These are phyloP conservation scores for Vitis hybrid DNA, from an alignment of 177 flowering plant genomes.

Conservation along the genomic window DNA sequence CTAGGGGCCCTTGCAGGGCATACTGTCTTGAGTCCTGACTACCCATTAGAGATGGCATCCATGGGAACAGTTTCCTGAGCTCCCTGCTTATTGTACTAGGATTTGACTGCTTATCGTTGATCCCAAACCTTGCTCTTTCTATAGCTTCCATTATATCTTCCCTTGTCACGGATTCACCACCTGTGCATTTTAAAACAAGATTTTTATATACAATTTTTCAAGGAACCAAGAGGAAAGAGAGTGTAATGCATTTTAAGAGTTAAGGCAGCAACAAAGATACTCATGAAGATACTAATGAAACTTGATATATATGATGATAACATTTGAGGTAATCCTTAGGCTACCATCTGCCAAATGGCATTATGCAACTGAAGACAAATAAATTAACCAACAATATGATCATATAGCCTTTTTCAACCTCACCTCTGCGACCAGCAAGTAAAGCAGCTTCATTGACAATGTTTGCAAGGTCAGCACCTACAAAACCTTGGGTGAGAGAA, in stretches of 20 bases:
- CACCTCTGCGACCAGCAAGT: slow-evolving; percentile 98
- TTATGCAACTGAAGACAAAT: too few relatives aligned
- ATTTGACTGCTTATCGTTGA: slow-evolving; percentile 46
- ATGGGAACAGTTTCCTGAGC: slow-evolving; percentile 78
- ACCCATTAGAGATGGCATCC: slow-evolving; percentile 74
- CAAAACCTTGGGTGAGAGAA: slow-evolving; percentile 88
- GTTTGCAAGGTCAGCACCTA: slow-evolving; percentile 99
- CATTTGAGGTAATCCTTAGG: too few relatives aligned
- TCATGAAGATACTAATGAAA: too few relatives aligned
- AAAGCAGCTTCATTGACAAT: slow-evolving; percentile 92
- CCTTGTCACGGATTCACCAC: slow-evolving; percentile 72
- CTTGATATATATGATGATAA: too few relatives aligned
- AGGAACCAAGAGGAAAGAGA: neutral
- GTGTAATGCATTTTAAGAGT: too few relatives aligned
- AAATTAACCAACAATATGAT: neutral
- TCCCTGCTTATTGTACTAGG: slow-evolving; percentile 52
- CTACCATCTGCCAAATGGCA: too few relatives aligned
- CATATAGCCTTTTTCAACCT: slow-evolving; percentile 9
- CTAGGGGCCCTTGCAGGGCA: slow-evolving; percentile 57
- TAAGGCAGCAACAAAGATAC: too few relatives aligned
- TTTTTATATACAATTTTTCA: neutral
- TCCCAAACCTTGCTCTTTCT: slow-evolving; percentile 94
- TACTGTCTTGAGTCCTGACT: slow-evolving; percentile 44
- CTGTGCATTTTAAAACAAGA: slow-evolving; percentile 27
- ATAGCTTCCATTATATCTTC: slow-evolving; percentile 94